Base-by-base conservation (phyloP, 352 stramenopile genomes). In the Phytophthora colocasiae region DNA sequence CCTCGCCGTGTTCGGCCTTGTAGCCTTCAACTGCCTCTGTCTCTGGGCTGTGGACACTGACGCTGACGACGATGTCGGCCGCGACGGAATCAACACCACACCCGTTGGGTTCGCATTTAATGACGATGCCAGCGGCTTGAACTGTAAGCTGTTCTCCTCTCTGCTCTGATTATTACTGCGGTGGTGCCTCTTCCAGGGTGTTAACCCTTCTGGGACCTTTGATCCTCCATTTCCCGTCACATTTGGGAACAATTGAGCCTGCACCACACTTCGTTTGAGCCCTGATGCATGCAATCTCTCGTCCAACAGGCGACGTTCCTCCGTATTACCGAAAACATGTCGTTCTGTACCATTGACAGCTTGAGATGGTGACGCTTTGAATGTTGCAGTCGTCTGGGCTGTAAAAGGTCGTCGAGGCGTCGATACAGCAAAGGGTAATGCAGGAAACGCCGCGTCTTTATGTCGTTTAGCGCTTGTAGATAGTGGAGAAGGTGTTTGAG, bases 201-300 rank as follows among this genome's bases (percentile, higher is more conserved):
- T 11, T 19, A 57, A 19, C 5, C 36, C 50, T 41, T 57, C 61
- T 19, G 46, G 48, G 22, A 17, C 3, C 11, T 32, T 58, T 29
- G 36, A 19, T 12, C 19, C 22, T 8, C 10, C 22, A 15, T 49
- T 14, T 2, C 17, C 26, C 11, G 39, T 6, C 34, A 71, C 55
- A 19, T 71, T 45, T 9, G 70, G 78, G 59, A 86, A 80, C 15
- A 90, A 24, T 57, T 81, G 75, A 3, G 80, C 70, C 38, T 92
- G 77, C 2, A 84, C 73, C 24, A 90, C 71, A 41, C 73, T 90
- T 6, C 80, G 73, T 49, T 88, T 84, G 22, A 91, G 32, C 0
- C 85, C 85, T 5, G 73, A 78, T n/a, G 80, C 77, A 19, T 90
- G 83, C 6, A 94, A 65, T 7, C 85, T 75, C 14, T 83, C 67